Percentiles rank a stretch among this genome's conserved stretches.
phyloP scores from a whole-genome alignment of 768 basidiomycete species.

The Russula olivacea region DNA sequence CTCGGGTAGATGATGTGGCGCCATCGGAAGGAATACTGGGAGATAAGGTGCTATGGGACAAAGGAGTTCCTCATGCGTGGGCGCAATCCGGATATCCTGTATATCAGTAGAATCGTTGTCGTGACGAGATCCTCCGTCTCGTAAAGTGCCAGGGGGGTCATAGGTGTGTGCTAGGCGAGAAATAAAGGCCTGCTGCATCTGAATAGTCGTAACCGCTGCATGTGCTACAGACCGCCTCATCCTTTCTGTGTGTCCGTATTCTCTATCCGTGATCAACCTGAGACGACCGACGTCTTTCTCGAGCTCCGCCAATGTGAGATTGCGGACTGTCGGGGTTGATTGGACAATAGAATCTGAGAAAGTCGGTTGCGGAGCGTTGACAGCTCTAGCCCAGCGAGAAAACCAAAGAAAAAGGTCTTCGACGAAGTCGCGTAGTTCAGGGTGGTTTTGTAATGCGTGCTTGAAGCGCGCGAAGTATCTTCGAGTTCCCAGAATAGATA shows the following conservation, averaged over 20 bases:
- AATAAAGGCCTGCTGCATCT: conserved; percentile 34
- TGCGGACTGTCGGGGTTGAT: conserved; percentile 31
- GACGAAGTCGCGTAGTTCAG: conserved; percentile 39
- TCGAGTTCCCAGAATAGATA: neutral
- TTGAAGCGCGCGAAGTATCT: conserved; percentile 58
- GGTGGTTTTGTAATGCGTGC: conserved; percentile 44
- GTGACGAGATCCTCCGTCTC: conserved; percentile 50
- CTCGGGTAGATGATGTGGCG: conserved; percentile 54
- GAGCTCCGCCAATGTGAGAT: conserved; percentile 36
- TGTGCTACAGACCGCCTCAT: conserved; percentile 5
- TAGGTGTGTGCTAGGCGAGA: conserved; percentile 40
- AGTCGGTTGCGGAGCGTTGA: conserved; percentile 34
- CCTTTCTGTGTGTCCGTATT: conserved; percentile 35
- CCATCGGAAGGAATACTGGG: conserved; percentile 52
- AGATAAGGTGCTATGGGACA: conserved; percentile 47
- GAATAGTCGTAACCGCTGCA: conserved; percentile 18
- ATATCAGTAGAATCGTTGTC: conserved; percentile 62
- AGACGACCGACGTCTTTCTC: conserved; percentile 33
- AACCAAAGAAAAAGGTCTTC: conserved; percentile 42
- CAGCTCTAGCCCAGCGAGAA: conserved; percentile 41
- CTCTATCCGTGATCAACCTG: conserved; percentile 46
- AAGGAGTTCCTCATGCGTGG: conserved; percentile 61
- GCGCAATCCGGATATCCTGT: conserved; percentile 55
- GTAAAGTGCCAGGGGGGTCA: conserved; percentile 50
- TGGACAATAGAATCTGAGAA: conserved; percentile 44